These are phyloP conservation scores for Mycena metata DNA, from an alignment of 768 basidiomycete genomes.

Conservation along the genomic window DNA sequence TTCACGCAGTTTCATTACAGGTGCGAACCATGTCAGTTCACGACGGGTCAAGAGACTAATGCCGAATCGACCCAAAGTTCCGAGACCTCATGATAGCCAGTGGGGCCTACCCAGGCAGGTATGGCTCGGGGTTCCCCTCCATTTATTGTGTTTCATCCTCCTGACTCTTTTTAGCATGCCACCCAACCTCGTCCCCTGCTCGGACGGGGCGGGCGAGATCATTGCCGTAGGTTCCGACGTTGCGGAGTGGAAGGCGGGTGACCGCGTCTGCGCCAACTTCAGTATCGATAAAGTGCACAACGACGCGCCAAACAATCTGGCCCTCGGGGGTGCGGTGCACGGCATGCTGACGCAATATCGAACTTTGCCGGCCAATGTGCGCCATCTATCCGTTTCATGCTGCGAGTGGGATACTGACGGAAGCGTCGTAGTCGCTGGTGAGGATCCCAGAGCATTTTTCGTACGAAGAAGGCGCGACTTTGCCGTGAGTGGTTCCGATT, in stretches of 20 bases:
- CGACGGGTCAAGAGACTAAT: no score
- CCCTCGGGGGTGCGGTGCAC: slow-evolving; percentile 60
- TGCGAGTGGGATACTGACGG: background rate
- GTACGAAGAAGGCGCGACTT: slow-evolving; percentile 74
- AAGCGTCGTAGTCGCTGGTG: slow-evolving; percentile 60
- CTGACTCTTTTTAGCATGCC: slow-evolving; percentile 60
- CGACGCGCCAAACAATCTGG: slow-evolving; percentile 47
- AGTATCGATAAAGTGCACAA: slow-evolving; percentile 62
- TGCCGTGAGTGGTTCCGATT: slow-evolving; percentile 58
- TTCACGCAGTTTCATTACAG: slow-evolving; percentile 70
- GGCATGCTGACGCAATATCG: slow-evolving; percentile 69
- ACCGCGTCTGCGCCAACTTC: slow-evolving; percentile 70
- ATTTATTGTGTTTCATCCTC: slow-evolving; percentile 35
- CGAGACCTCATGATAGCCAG: slow-evolving; percentile 63
- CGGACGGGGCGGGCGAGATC: slow-evolving; percentile 62
- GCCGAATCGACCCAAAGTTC: slow-evolving; percentile 47
- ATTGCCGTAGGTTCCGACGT: slow-evolving; percentile 60
- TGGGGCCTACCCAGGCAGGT: slow-evolving; percentile 54
- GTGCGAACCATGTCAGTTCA: slow-evolving; percentile 39
- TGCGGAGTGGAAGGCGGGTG: slow-evolving; percentile 65
- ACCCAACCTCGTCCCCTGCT: no score
- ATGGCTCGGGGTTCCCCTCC: background rate
- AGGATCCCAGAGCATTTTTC: slow-evolving; percentile 67
- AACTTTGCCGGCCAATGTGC: slow-evolving; percentile 60
- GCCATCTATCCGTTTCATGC: background rate